Evolutionary conservation across 2,329 filamentous ascomycete genomes (phyloP), one percentile per base, ranked within the genome.

Genomic region (Fusarium tuaranense): DNA sequence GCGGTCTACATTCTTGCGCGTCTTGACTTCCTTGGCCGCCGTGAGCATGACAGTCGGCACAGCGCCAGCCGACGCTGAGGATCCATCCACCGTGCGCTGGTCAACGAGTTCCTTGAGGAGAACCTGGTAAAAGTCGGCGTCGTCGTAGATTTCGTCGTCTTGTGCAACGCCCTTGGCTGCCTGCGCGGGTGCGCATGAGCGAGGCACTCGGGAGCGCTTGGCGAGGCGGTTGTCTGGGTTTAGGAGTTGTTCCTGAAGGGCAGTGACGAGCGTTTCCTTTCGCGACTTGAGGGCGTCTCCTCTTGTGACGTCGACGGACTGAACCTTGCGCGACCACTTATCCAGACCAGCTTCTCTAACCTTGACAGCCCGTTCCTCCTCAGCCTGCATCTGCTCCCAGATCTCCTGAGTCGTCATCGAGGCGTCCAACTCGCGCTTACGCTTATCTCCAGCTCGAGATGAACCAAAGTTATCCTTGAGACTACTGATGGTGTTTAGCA

Each of bases 101-200:
- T 98, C 95, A 12, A 99, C 93, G 2, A 99, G 91, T 80, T 98
- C 95, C 82, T 98, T 97, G 32, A 99, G 90, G 3, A 99, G 89
- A 16, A 97, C 86, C 81, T 97, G 95, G 84, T 99, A 99, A 83
- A 98, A 98, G 81, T 97, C 92, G 13, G 94, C 94, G 78, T 99
- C 97, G 81, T 98, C 96, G 85, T 97, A 99, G 76, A 98, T 91
- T 22, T 87, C 84, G 1, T 83, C 81, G 78, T 92, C 91, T 75
- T 92, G 88, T 12, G 85, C 83, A 27, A 91, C 79, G 79, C 90
- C 89, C 73, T 84, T 85, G 34, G 87, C 87, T 0, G 88, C 88
- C 77, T 96, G 94, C 0, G 90, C 84, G 0, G 94, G 94, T 0
- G 94, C 94, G 78, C 94, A 95, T 1, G 93, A 95, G 22, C 94